Percentiles rank a stretch among this genome's conserved stretches.
Conservation (phyloP, 306 rosid genomes). For the Cucurbita argyrosperma region DNA sequence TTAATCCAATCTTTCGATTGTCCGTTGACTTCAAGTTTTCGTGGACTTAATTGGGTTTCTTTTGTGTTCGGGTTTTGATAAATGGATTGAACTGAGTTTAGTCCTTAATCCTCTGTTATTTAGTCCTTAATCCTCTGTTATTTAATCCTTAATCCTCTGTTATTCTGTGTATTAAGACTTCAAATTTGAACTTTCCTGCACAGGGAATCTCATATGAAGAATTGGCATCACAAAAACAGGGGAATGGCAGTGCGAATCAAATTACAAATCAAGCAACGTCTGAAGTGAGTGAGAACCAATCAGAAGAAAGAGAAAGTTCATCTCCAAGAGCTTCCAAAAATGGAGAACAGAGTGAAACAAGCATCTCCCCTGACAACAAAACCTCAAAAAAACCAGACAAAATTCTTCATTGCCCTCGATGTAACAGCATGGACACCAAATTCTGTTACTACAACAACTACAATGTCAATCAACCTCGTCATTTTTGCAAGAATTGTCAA, state of each 20-base stretch:
- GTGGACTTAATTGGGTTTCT: not conserved
- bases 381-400: slow-evolving; percentile 60
- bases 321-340: slow-evolving; percentile 27
- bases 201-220: slow-evolving; percentile 43
- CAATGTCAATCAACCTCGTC: slow-evolving; percentile 80
- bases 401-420: slow-evolving; percentile 68
- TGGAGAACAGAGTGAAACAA: slow-evolving; percentile 38
- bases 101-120: no score
- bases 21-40: not conserved
- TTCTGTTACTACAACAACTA: slow-evolving; percentile 81
- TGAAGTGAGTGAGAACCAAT: slow-evolving; percentile 28
- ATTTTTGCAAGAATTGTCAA: slow-evolving; percentile 85
- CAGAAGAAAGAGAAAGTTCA: slow-evolving; percentile 31
- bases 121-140: not conserved
- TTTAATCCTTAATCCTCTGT: not conserved
- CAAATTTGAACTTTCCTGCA: not conserved
- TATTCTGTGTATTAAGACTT: not conserved
- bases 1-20: no score
- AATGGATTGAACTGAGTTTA: not conserved
- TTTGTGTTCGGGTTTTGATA: not conserved
- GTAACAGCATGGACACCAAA: slow-evolving; percentile 82
- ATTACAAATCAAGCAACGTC: slow-evolving; percentile 31
- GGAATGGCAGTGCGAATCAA: slow-evolving; percentile 20
- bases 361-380: slow-evolving; percentile 29
- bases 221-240: slow-evolving; percentile 21